A percentile compares a stretch with the other conserved stretches of the same genome.
phyloP scores from a whole-genome alignment of 345 rosid genomes.

The Linum usitatissimum region DNA sequence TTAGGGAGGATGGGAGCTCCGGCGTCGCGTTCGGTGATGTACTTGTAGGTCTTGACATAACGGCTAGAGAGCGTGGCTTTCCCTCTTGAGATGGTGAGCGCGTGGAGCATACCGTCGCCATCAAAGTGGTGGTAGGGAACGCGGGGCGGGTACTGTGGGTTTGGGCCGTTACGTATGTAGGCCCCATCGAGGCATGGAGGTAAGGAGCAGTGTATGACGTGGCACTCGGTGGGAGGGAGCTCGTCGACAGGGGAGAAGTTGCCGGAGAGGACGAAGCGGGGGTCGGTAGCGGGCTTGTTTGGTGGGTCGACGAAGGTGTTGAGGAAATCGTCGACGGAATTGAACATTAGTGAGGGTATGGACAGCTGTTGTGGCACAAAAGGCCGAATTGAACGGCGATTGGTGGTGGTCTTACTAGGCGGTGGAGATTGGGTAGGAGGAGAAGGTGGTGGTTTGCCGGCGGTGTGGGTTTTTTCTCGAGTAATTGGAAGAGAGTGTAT shows the following conservation, averaged over 20 bases:
- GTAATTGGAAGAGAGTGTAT: conserved; percentile 23
- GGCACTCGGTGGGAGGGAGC: conserved; percentile 50
- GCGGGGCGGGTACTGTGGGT: conserved; percentile 52
- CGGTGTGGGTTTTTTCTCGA: conserved; percentile 20
- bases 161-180: conserved; percentile 57
- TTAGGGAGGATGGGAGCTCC: conserved; percentile 43
- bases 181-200: conserved; percentile 53
- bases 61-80: conserved; percentile 42
- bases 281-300: conserved; percentile 32
- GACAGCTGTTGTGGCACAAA: conserved; percentile 4
- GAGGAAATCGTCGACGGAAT: conserved; percentile 34
- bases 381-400: conserved; percentile 1
- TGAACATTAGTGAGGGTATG: conserved; percentile 23
- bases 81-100: conserved; percentile 36
- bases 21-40: conserved; percentile 24
- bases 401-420: neutral
- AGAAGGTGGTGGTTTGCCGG: neutral
- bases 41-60: conserved; percentile 45
- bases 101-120: conserved; percentile 65
- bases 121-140: conserved; percentile 64
- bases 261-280: conserved; percentile 29
- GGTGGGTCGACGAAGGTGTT: conserved; percentile 61
- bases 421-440: conserved; percentile 1
- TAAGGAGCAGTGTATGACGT: conserved; percentile 35
- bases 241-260: conserved; percentile 59